Conservation (phyloP, 768 basidiomycete species). For the Panus rudis region DNA sequence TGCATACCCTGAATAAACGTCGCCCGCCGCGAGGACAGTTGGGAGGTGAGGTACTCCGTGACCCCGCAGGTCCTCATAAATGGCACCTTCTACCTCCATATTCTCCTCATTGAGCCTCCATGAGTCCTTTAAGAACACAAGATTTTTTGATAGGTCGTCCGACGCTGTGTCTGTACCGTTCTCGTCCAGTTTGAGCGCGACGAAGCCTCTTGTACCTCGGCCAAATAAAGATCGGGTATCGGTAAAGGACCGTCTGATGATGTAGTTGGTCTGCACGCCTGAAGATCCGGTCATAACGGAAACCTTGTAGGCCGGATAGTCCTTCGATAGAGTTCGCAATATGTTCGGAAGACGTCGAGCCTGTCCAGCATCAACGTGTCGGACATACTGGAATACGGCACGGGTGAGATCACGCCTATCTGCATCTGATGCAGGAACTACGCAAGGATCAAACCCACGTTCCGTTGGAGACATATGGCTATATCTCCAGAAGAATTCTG, state of each 20-base stretch:
- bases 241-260: neutral
- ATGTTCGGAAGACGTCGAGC: too few relatives aligned
- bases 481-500: constrained; percentile 23
- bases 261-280: neutral
- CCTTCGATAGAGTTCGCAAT: neutral
- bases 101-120: neutral
- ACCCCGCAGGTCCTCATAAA: neutral
- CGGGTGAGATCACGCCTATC: too few relatives aligned
- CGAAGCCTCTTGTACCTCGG: constrained; percentile 6
- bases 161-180: neutral
- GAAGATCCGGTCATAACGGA: too few relatives aligned
- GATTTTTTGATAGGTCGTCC: neutral
- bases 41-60: neutral
- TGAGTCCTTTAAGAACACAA: constrained; percentile 7
- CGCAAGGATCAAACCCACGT: constrained; percentile 23
- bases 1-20: neutral
- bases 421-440: constrained; percentile 9
- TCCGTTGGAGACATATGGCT: constrained; percentile 7
- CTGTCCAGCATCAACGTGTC: too few relatives aligned
- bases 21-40: neutral
- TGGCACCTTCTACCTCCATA: neutral
- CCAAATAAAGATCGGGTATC: neutral
- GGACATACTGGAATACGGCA: too few relatives aligned
- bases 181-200: too few relatives aligned
- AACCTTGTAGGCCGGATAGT: constrained; percentile 3